phyloP scores from a whole-genome alignment of 768 basidiomycete genomes.

The Boletellus emodensis region DNA sequence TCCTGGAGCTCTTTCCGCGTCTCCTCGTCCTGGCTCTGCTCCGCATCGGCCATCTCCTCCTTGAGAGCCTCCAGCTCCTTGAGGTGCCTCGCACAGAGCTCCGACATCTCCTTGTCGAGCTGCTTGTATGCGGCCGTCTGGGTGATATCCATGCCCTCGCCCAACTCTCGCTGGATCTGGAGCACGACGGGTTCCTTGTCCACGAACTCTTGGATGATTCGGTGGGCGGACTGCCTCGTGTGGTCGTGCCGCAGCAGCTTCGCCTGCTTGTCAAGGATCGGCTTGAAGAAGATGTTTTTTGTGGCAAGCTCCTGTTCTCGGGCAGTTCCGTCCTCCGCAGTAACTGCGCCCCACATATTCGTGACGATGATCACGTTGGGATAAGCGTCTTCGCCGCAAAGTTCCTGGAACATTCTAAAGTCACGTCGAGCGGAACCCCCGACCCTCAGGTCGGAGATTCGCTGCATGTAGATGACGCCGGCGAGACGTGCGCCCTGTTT shows the following conservation, averaged over 20 bases:
- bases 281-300: slow-evolving; percentile 46
- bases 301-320: slow-evolving; percentile 44
- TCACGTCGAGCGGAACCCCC: slow-evolving; percentile 46
- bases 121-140: slow-evolving; percentile 53
- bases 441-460: slow-evolving; percentile 48
- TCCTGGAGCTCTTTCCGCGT: slow-evolving; percentile 42
- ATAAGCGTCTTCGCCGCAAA: slow-evolving; percentile 51
- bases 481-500: slow-evolving; percentile 37
- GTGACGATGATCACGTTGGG: slow-evolving; percentile 50
- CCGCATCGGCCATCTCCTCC: slow-evolving; percentile 46
- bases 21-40: slow-evolving; percentile 43
- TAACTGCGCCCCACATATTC: slow-evolving; percentile 49
- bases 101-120: slow-evolving; percentile 46
- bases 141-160: slow-evolving; percentile 43
- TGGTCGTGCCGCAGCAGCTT: slow-evolving; percentile 41
- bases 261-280: slow-evolving; percentile 45
- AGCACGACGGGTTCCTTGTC: slow-evolving; percentile 40
- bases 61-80: slow-evolving; percentile 46
- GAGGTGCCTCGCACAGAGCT: slow-evolving; percentile 42
- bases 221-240: slow-evolving; percentile 41
- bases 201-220: slow-evolving; percentile 42
- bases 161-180: slow-evolving; percentile 53
- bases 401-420: slow-evolving; percentile 48
- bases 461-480: slow-evolving; percentile 52
- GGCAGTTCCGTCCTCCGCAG: slow-evolving; percentile 31